These are phyloP conservation scores for Schizothecium vesticola DNA, from an alignment of 495 filamentous ascomycete genomes.

Conservation along the genomic window DNA sequence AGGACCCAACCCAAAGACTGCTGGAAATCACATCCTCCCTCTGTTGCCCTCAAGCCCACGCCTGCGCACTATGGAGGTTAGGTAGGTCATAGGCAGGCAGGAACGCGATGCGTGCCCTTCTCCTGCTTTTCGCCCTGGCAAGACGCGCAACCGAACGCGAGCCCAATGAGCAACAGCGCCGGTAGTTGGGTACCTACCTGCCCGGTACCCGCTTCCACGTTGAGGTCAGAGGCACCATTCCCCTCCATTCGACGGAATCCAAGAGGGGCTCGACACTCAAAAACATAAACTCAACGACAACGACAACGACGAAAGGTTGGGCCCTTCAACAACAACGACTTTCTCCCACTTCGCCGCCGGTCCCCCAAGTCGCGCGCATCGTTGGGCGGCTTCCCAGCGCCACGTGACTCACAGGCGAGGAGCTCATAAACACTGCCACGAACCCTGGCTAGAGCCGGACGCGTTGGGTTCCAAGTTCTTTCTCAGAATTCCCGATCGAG, in stretches of 20 bases:
- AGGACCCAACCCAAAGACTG: background rate
- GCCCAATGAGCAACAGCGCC: constrained; percentile 1
- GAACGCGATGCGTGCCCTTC: background rate
- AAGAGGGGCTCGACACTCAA: background rate
- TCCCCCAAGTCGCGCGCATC: background rate
- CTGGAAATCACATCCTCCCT: background rate
- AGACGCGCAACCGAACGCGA: background rate
- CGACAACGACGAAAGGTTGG: background rate
- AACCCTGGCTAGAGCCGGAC: background rate
- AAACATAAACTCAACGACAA: background rate
- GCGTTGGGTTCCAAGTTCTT: background rate
- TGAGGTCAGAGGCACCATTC: too few relatives aligned
- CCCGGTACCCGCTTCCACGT: background rate
- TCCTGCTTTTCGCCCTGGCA: background rate
- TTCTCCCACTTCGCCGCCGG: background rate
- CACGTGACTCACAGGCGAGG: background rate
- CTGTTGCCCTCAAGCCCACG: background rate
- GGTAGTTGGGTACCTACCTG: background rate
- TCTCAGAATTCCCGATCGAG: background rate
- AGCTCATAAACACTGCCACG: background rate
- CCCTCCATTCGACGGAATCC: background rate
- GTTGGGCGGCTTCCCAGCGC: background rate
- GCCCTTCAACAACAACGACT: background rate
- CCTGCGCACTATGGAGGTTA: background rate
- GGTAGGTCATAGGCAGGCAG: background rate